Evolutionary conservation across 2,329 filamentous ascomycete genomes (phyloP), one percentile per base, ranked within the genome.

Genomic region (Penicillium verrucosum): DNA sequence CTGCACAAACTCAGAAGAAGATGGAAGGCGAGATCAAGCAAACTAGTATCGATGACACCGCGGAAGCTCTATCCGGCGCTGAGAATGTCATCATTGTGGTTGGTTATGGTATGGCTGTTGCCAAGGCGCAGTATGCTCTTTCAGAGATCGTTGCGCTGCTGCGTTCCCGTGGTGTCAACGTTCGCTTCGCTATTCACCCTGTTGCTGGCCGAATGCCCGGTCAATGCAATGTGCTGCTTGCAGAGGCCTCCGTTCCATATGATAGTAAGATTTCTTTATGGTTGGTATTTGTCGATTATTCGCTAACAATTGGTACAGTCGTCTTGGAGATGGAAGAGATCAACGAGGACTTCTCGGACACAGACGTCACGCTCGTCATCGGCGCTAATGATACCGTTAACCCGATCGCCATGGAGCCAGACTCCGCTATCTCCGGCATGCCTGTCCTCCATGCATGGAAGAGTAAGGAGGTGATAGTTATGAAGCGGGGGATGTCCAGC

Each of bases 321-420:
- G 91, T 96, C 29, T 81, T 95, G 44, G 91, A 96, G 76, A 96
- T 96, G 91, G 92, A 96, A 65, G 92, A 96, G 78, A 95, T 96
- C 77, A 96, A 96, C 73, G 91, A 95, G 60, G 91, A 96, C 68
- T 96, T 96, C 72, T 75, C 81, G 7, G 89, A 94, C 29, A 95
- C 92, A 0, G 92, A 96, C 67, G 80, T 96, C 10, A 92, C 90
- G 0, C 83, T 96, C 4, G 91, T 96, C 0, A 96, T 96, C 68
- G 92, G 92, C 3, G 92, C 92, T 9, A 96, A 96, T 65, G 92
- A 96, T 67, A 96, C 92, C 0, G 92, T 96, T 37, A 96, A 96
- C 68, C 92, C 92, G 0, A 93, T 93, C 66, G 90, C 92, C 0
- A 77, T 96, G 62, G 90, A 96, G 71, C 87, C 89, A 5, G 89